Conservation (phyloP, 768 basidiomycete genomes). For the Pulveroboletus sp. region DNA sequence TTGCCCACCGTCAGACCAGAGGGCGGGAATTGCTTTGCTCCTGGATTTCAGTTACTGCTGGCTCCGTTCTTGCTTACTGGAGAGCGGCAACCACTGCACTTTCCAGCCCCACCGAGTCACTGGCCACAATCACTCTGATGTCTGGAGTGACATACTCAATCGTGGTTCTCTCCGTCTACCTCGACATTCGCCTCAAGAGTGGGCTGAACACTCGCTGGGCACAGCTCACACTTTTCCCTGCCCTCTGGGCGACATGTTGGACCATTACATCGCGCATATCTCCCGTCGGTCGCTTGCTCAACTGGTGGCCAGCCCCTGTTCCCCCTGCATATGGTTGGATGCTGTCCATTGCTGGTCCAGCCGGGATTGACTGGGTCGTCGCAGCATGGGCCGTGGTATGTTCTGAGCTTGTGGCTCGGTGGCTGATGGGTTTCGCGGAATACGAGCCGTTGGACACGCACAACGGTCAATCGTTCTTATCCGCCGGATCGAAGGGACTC, state of each 20-base stretch:
- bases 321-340: slow-evolving; percentile 60
- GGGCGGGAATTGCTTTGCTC: slow-evolving; percentile 30
- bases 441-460: slow-evolving; percentile 11
- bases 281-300: slow-evolving; percentile 65
- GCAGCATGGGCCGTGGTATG: slow-evolving; percentile 72
- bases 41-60: slow-evolving; percentile 36
- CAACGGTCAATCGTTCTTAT: slow-evolving; percentile 7
- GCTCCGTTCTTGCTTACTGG: slow-evolving; percentile 39
- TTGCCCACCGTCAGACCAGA: slow-evolving; percentile 26
- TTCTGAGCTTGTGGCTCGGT: slow-evolving; percentile 48
- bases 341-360: slow-evolving; percentile 50
- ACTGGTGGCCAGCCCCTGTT: slow-evolving; percentile 58
- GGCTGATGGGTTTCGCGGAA: slow-evolving; percentile 47
- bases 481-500: slow-evolving; percentile 24
- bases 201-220: slow-evolving; percentile 33
- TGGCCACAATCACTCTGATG: slow-evolving; percentile 41
- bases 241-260: slow-evolving; percentile 66
- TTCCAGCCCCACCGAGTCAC: slow-evolving; percentile 46
- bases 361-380: slow-evolving; percentile 65
- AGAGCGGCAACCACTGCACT: slow-evolving; percentile 49
- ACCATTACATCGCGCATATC: slow-evolving; percentile 46
- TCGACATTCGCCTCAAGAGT: slow-evolving; percentile 35
- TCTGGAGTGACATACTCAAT: slow-evolving; percentile 43
- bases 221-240: slow-evolving; percentile 58
- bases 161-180: slow-evolving; percentile 37